Base-by-base conservation (phyloP, 208 protist species). In the Acanthamoeba polyphaga region DNA sequence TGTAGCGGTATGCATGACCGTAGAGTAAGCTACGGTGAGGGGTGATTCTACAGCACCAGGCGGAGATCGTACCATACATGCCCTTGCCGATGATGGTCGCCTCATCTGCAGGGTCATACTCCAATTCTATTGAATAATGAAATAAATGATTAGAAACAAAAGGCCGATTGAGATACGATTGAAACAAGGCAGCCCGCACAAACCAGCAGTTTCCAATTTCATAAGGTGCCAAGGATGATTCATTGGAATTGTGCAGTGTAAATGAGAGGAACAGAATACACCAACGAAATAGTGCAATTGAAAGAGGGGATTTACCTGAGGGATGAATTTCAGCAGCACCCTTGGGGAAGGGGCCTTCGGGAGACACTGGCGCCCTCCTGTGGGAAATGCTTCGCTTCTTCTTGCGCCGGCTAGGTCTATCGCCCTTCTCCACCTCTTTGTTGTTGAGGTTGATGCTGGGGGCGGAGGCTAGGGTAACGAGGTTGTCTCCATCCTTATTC, bases 71-170 rank as follows among this genome's bases (percentile, higher is more conserved):
- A 84, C 74, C 84, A 68, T 91, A 91, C 84, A 91, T 91, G 53
- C 84, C 84, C 84, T 91, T 91, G 55, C 84, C 84, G 24, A 91
- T 91, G 17, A 91, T 91, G 17, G 84, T 91, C 3, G 32, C n/a
- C 84, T 62, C 43, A 91, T 91, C 84, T 13, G 49, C 51, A 72
- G 46, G 84, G 24, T 91, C 49, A 91, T 91, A 91, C 24, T 91
- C 84, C 84, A 91, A 68, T 51, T 91, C 84, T 91, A 15, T 89
- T 10, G 22, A 13, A 38, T 78, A 78, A 49, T 78, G 7, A 46
- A 49, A 24, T 27, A 27, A 78, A 27, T 7, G 49, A 5, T 49
- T 49, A 49, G 46, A 43, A 43, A 43, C 46, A 49, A 49, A 49
- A 1, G 7, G 7, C 46, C 46, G 3, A 64, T 27, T 27, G 24